phyloP scores from a whole-genome alignment of 2,329 filamentous ascomycete genomes.

The Neopestalotiopsis sp. region DNA sequence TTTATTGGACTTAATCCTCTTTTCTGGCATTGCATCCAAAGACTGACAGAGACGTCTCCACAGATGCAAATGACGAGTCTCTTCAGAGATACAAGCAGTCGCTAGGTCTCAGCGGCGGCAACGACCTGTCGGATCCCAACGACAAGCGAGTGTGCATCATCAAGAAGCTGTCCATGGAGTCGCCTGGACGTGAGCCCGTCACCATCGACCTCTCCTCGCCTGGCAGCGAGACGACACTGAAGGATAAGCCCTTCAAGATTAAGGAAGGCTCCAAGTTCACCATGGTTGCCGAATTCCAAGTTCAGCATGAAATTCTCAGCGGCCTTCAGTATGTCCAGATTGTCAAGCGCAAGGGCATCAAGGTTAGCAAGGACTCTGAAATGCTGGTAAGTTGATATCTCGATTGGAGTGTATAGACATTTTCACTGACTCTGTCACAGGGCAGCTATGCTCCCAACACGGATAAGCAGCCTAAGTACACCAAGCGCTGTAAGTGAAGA shows the following conservation, averaged over 20 bases:
- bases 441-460: constrained; percentile 95
- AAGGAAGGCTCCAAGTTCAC: constrained; percentile 94
- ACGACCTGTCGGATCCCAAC: constrained; percentile 73
- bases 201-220: constrained; percentile 83
- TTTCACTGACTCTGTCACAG: constrained; percentile 49
- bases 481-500: constrained; percentile 81
- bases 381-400: constrained; percentile 79
- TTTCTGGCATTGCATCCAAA: constrained; percentile 11
- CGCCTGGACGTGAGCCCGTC: constrained; percentile 81
- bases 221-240: constrained; percentile 77
- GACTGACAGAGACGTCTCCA: constrained; percentile 22
- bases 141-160: constrained; percentile 94
- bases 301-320: constrained; percentile 94
- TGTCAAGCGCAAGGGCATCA: constrained; percentile 87
- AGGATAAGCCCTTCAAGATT: constrained; percentile 94
- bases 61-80: constrained; percentile 82
- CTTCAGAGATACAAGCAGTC: constrained; percentile 98
- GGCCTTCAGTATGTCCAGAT: constrained; percentile 96
- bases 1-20: too few species aligned
- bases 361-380: constrained; percentile 90
- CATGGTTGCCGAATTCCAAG: constrained; percentile 93
- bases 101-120: constrained; percentile 80
- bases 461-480: constrained; percentile 81
- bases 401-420: not conserved
- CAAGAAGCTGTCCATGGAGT: constrained; percentile 85